Evolutionary conservation across 495 filamentous ascomycete species (phyloP), one percentile per base, ranked within the genome.

Genomic region (Daldinia loculata): DNA sequence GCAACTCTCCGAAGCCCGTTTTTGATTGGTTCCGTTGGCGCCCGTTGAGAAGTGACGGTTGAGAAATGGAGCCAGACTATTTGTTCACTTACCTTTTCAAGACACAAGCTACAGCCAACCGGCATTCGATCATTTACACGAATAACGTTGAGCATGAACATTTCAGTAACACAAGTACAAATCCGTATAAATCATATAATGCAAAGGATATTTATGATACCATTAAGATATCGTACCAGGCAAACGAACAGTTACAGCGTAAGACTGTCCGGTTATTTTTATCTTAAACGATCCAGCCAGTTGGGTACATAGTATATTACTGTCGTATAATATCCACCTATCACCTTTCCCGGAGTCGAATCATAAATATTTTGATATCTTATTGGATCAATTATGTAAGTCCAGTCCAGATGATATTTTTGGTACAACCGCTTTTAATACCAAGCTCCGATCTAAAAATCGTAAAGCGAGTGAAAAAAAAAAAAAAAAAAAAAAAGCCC

Each of bases 21-120:
- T 65, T 8, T 82, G 74, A 83, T 83, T 83, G 81, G 81, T 63
- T 67, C 53, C 66, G 74, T 81, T 81, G 75, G 75, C 81, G 81
- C 81, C 81, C 78, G 70, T 67, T 56, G 75, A 65, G 65, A 24
- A 48, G 80, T 82, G 80, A 81, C 69, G 62, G 72, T 60, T 64
- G 48, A 67, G 61, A 64, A 58, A 55, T 61, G 66, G 56, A 56
- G 48, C 61, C 60, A 56, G 39, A 53, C 59, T 45, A 70, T 74
- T 63, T 50, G 66, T 56, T 48, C 61, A 56, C 56, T 66, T 58
- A 63, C 24, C 26, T 61, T 45, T 43, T 56, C 24, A 45, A 60
- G 56, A 66, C 51, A 65, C 29, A 41, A 51, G 56, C 32, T 45
- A 50, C 27, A 34, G 56, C 52, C 58, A 53, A 30, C 50, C 50